These are phyloP conservation scores for Pythium grandisporangium DNA, from an alignment of 352 stramenopile genomes.

Conservation along the genomic window DNA sequence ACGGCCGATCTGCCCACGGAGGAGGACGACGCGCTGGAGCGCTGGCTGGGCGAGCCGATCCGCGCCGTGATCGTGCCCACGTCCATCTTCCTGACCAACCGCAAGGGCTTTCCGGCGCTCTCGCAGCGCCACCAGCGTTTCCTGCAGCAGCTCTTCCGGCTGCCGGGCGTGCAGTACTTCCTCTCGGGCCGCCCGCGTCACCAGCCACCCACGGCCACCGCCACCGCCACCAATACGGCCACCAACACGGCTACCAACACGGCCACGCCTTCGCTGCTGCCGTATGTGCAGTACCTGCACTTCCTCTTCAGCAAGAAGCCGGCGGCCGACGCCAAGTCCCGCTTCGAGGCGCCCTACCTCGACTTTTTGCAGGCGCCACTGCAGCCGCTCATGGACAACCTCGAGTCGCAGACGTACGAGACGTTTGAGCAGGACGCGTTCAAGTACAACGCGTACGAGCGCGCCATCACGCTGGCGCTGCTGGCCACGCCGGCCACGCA, in stretches of 20 bases:
- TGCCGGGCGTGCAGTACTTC: slow-evolving; percentile 86
- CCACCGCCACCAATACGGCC: no score
- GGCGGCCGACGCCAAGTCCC: slow-evolving; percentile 69
- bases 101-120: slow-evolving; percentile 92
- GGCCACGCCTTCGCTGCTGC: slow-evolving; percentile 40
- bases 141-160: slow-evolving; percentile 57
- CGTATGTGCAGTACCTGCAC: slow-evolving; percentile 93
- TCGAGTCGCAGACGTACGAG: slow-evolving; percentile 98
- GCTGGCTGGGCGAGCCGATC: slow-evolving; percentile 86
- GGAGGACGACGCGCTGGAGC: slow-evolving; percentile 58
- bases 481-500: slow-evolving; percentile 41
- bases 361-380: slow-evolving; percentile 96
- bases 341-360: slow-evolving; percentile 90
- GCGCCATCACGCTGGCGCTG: slow-evolving; percentile 84
- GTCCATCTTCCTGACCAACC: slow-evolving; percentile 94
- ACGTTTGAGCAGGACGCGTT: slow-evolving; percentile 98
- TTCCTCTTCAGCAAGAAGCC: slow-evolving; percentile 79
- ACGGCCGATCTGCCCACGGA: slow-evolving; percentile 62
- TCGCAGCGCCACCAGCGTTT: slow-evolving; percentile 89
- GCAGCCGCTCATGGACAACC: slow-evolving; percentile 97
- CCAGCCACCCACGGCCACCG: no score
- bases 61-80: slow-evolving; percentile 84
- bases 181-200: slow-evolving; percentile 71
- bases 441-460: slow-evolving; percentile 98
- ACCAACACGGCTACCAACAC: no score